Conservation (phyloP, 208 protist species). For the Wallacemonas rigidus region DNA sequence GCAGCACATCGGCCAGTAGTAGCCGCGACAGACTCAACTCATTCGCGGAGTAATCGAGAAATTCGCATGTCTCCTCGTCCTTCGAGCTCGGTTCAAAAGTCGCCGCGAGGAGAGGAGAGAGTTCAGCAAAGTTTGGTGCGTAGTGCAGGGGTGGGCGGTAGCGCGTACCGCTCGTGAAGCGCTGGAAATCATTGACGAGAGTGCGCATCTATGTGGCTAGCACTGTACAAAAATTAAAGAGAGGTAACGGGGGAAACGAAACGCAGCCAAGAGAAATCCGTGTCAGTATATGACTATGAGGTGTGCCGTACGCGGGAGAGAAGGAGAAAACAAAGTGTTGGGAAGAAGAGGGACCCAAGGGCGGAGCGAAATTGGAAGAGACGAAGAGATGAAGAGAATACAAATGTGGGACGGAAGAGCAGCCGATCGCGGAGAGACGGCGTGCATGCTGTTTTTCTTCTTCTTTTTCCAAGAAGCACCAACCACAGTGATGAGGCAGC, state of each 20-base stretch:
- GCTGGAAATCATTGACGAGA: slow-evolving; percentile 34
- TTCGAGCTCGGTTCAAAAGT: slow-evolving; percentile 42
- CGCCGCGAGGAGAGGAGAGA: slow-evolving; percentile 36
- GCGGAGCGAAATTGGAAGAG: too few relatives aligned
- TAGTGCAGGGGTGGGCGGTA: slow-evolving; percentile 58
- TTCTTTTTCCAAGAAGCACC: too few relatives aligned
- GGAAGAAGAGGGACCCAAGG: too few relatives aligned
- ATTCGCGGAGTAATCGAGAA: slow-evolving; percentile 35
- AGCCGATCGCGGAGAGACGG: too few relatives aligned
- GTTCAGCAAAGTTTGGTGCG: slow-evolving; percentile 28
- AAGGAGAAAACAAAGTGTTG: too few relatives aligned
- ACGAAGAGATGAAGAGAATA: too few relatives aligned
- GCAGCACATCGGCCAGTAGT: slow-evolving; percentile 44
- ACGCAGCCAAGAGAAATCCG: background rate
- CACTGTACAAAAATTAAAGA: slow-evolving; percentile 22
- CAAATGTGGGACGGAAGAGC: too few relatives aligned
- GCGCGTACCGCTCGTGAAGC: slow-evolving; percentile 37
- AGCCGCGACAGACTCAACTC: slow-evolving; percentile 45
- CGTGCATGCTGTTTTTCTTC: too few relatives aligned
- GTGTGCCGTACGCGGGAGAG: too few relatives aligned
- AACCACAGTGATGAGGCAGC: too few relatives aligned
- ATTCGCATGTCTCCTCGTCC: slow-evolving; percentile 62
- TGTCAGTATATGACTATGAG: too few relatives aligned
- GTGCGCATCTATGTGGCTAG: slow-evolving; percentile 24
- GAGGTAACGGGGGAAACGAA: background rate